phyloP scores from a whole-genome alignment of 345 rosid genomes.

The Eucalyptus pumila region DNA sequence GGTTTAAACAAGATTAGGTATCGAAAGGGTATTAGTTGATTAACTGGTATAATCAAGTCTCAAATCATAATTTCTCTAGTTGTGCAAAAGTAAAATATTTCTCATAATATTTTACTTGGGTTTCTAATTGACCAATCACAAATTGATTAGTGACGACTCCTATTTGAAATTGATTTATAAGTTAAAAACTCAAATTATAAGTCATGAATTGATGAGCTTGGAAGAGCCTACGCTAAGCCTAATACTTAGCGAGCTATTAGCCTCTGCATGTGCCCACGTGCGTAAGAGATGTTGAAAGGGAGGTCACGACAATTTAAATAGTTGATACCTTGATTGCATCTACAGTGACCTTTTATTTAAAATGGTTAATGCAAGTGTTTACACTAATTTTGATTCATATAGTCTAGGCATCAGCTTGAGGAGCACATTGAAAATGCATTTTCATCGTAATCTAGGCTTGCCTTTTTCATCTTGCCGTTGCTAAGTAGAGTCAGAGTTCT shows the following conservation, averaged over 20 bases:
- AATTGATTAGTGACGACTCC: fast-evolving
- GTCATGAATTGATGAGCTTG: fast-evolving
- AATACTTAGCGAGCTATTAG: too few species aligned
- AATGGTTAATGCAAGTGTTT: too few species aligned
- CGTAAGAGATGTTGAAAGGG: too few species aligned
- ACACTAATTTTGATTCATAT: neutral
- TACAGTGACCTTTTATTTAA: too few species aligned
- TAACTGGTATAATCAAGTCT: too few species aligned
- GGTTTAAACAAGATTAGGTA: too few species aligned
- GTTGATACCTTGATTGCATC: too few species aligned
- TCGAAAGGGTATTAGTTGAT: fast-evolving
- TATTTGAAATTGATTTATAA: too few species aligned
- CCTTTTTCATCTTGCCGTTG: neutral
- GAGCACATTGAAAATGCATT: neutral
- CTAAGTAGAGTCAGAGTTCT: neutral
- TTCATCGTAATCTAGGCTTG: neutral
- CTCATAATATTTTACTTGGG: too few species aligned
- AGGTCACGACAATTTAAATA: too few species aligned
- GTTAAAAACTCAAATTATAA: too few species aligned
- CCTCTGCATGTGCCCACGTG: too few species aligned
- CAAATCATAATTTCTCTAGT: fast-evolving
- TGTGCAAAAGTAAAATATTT: fast-evolving
- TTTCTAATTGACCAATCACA: fast-evolving
- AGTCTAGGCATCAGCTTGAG: neutral
- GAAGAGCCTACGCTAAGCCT: fast-evolving